These are phyloP conservation scores for Pichiaceae sp. DNA, from an alignment of 1,139 yeast genomes.

Conservation along the genomic window DNA sequence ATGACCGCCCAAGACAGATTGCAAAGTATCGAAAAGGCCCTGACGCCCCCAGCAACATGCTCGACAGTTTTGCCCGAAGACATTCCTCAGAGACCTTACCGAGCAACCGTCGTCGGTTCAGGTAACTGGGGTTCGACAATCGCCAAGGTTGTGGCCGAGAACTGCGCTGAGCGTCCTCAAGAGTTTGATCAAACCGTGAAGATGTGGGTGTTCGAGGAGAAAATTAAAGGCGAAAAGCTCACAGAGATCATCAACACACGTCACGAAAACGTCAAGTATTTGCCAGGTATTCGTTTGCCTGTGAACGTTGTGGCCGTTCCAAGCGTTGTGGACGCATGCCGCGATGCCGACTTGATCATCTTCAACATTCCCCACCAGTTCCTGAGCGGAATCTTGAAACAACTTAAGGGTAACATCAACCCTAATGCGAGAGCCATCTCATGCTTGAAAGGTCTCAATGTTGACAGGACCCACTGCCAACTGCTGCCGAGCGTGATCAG, in stretches of 20 bases:
- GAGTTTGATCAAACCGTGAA: constrained; percentile 62
- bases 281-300: constrained; percentile 78
- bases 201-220: constrained; percentile 95
- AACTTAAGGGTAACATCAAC: constrained; percentile 66
- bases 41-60: constrained; percentile 10
- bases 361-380: constrained; percentile 96
- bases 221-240: constrained; percentile 58
- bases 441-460: constrained; percentile 88
- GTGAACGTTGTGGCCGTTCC: constrained; percentile 78
- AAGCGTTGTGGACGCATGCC: constrained; percentile 61
- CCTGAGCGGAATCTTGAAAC: constrained; percentile 61
- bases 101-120: constrained; percentile 60
- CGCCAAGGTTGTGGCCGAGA: constrained; percentile 89
- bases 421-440: constrained; percentile 77
- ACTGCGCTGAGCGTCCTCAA: constrained; percentile 58
- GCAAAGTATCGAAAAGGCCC: constrained; percentile 12
- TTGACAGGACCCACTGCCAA: constrained; percentile 70
- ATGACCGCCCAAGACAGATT: constrained; percentile 23
- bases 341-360: constrained; percentile 72
- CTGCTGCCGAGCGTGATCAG: constrained; percentile 69
- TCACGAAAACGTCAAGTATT: constrained; percentile 85
- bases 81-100: constrained; percentile 24
- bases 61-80: constrained; percentile 16
- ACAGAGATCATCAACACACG: constrained; percentile 80
- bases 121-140: constrained; percentile 96